A percentile compares a stretch with the other conserved stretches of the same genome.
phyloP scores from a whole-genome alignment of 116 monocot genomes.

The Phalaenopsis hybrid region DNA sequence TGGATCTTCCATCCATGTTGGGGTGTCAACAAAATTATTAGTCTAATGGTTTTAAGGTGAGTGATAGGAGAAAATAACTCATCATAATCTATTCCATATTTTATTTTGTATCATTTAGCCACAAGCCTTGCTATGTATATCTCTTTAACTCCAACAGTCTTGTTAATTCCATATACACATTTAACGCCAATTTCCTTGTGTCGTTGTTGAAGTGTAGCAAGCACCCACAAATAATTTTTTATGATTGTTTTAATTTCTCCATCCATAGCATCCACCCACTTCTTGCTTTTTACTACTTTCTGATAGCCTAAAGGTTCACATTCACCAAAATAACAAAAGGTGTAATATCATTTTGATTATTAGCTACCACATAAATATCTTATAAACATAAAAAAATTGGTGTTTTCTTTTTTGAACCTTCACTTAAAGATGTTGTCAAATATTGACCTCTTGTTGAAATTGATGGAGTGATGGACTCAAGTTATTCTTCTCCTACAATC shows the following conservation, averaged over 20 bases:
- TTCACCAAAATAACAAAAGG: too few species aligned
- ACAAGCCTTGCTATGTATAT: not conserved
- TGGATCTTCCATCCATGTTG: not conserved
- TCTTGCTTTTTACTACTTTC: too few species aligned
- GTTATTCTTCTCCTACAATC: too few species aligned
- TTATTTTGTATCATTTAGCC: not conserved
- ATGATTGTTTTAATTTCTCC: not conserved
- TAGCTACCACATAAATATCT: too few species aligned
- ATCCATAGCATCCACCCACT: not conserved
- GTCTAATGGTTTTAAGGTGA: not conserved
- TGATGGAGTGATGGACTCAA: too few species aligned
- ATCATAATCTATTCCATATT: not conserved
- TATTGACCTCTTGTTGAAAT: too few species aligned
- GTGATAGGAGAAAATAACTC: not conserved
- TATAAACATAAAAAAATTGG: too few species aligned
- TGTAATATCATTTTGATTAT: too few species aligned
- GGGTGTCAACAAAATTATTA: not conserved
- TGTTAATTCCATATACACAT: not conserved
- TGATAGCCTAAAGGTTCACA: too few species aligned
- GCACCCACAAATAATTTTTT: not conserved
- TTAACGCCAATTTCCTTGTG: not conserved
- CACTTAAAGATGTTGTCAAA: too few species aligned
- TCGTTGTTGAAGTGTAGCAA: not conserved
- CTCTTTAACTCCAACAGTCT: not conserved
- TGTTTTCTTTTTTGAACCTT: too few species aligned